These are phyloP conservation scores for Pyrus bretschneideri DNA, from an alignment of 306 rosid species.

Conservation along the genomic window DNA sequence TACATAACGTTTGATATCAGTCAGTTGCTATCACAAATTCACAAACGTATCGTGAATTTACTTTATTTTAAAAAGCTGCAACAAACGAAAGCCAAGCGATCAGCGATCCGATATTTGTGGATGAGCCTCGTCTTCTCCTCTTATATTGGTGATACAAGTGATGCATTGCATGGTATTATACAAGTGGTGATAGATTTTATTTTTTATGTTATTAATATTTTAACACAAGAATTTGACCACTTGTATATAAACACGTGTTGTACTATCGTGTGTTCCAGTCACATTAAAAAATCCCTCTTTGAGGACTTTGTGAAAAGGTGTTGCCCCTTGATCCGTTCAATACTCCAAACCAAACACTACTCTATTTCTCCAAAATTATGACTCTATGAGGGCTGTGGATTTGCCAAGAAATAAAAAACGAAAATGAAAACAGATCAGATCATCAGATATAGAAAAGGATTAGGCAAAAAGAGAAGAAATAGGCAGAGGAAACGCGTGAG, in stretches of 20 bases:
- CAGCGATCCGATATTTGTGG: background rate
- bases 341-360: background rate
- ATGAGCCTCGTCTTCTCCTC: too few relatives aligned
- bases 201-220: too few relatives aligned
- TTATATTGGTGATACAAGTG: too few relatives aligned
- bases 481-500: background rate
- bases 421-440: background rate
- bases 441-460: background rate
- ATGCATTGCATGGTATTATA: rapidly evolving
- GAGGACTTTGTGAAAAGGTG: background rate
- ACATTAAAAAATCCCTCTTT: too few relatives aligned
- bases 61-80: background rate
- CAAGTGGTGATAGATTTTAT: too few relatives aligned
- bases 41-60: background rate
- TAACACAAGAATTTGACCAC: too few relatives aligned
- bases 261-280: too few relatives aligned
- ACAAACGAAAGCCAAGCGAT: background rate
- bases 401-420: background rate
- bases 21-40: background rate
- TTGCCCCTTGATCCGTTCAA: background rate
- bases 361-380: background rate
- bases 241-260: too few relatives aligned
- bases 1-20: background rate
- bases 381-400: too few relatives aligned
- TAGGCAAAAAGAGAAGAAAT: background rate